Percentiles rank a stretch among this genome's conserved stretches.
Evolutionary conservation across 345 rosid species (phyloP).

Genomic region (Raphanus raphanistrum): DNA sequence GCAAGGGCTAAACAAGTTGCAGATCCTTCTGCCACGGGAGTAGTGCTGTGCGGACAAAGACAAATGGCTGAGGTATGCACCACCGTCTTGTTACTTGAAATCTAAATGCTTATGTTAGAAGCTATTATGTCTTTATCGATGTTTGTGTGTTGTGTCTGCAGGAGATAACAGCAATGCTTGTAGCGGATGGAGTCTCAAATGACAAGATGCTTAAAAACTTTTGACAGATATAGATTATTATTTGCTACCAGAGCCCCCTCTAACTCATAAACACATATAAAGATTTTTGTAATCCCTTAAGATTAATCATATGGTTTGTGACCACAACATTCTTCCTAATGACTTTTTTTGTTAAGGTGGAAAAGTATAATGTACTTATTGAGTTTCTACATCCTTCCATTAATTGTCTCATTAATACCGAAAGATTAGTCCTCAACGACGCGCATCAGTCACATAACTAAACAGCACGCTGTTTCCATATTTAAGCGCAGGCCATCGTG

Average conservation of each 20-base stretch:
- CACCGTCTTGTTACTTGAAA: constrained; percentile 4
- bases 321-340: not conserved
- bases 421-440: not conserved
- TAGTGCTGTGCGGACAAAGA: constrained; percentile 85
- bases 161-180: constrained; percentile 79
- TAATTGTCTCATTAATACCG: not conserved
- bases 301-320: constrained; percentile 20
- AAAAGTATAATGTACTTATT: not conserved
- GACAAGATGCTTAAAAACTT: constrained; percentile 87
- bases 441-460: not conserved
- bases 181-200: constrained; percentile 67
- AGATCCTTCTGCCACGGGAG: constrained; percentile 62
- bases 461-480: constrained; percentile 21
- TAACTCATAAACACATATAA: constrained; percentile 21
- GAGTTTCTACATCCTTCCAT: not conserved
- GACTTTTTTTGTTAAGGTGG: too few relatives aligned
- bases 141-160: constrained; percentile 40
- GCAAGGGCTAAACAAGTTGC: constrained; percentile 59
- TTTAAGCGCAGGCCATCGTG: not conserved
- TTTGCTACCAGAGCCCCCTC: constrained; percentile 23
- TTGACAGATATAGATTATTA: constrained; percentile 44
- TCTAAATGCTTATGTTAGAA: constrained; percentile 4
- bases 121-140: constrained; percentile 8
- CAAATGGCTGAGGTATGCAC: constrained; percentile 89
- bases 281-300: constrained; percentile 29